Conservation (phyloP, 139 green algal genomes). For the Dunaliella primolecta region DNA sequence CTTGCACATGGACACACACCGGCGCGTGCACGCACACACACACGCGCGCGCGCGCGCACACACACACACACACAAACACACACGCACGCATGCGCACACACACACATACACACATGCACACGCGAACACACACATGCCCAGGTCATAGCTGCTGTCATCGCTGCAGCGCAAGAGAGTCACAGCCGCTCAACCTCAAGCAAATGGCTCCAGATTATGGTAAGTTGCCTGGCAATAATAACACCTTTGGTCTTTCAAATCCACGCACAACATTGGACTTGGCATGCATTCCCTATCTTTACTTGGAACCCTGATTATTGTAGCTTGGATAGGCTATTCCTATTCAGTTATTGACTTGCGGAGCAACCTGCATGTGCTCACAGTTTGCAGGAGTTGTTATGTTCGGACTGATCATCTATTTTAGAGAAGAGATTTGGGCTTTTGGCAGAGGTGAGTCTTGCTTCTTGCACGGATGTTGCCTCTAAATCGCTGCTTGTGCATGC, state of each 20-base stretch:
- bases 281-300: not conserved
- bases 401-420: slow-evolving; percentile 5
- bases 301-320: not conserved
- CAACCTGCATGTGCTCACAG: slow-evolving; percentile 3
- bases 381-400: slow-evolving; percentile 5
- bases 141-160: slow-evolving; percentile 7
- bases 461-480: no score
- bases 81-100: not conserved
- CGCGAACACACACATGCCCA: slow-evolving; percentile 1
- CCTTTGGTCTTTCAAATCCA: not conserved
- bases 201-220: not conserved
- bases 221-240: not conserved
- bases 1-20: not conserved
- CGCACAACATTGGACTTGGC: not conserved
- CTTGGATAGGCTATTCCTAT: not conserved
- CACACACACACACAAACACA: no score
- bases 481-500: no score
- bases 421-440: slow-evolving; percentile 9
- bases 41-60: no score
- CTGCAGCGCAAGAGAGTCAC: not conserved
- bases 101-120: slow-evolving; percentile 1
- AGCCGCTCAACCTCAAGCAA: not conserved
- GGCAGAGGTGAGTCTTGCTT: slow-evolving; percentile 13
- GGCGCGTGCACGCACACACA: not conserved
- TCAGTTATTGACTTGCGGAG: not conserved